phyloP scores from a whole-genome alignment of 768 basidiomycete genomes.

The Panellus pusillus region DNA sequence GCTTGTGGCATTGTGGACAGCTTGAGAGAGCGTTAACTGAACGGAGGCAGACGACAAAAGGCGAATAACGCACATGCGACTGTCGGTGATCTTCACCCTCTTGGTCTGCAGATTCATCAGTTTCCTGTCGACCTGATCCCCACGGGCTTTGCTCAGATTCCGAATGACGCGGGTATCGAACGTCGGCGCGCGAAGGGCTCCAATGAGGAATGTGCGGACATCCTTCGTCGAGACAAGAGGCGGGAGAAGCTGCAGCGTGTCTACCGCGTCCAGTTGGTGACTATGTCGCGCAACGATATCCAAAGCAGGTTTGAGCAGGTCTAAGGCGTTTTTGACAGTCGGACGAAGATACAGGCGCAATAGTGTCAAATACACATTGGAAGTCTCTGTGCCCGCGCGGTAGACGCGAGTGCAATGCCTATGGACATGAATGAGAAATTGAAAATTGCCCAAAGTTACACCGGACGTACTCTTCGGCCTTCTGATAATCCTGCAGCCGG shows the following conservation, averaged over 20 bases:
- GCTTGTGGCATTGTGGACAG: slow-evolving; percentile 95
- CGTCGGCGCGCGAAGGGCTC: slow-evolving; percentile 63
- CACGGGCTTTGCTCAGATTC: slow-evolving; percentile 69
- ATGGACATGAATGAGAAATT: slow-evolving; percentile 1
- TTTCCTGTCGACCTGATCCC: slow-evolving; percentile 71
- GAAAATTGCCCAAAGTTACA: background rate
- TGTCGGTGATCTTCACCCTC: slow-evolving; percentile 88
- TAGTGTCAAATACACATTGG: slow-evolving; percentile 77
- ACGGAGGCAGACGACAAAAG: background rate
- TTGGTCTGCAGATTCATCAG: slow-evolving; percentile 77
- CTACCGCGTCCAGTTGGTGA: slow-evolving; percentile 75
- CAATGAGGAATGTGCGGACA: slow-evolving; percentile 74
- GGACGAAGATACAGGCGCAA: slow-evolving; percentile 88
- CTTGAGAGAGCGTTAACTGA: slow-evolving; percentile 38
- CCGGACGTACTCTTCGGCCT: slow-evolving; percentile 80
- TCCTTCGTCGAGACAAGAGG: slow-evolving; percentile 86
- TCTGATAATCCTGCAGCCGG: slow-evolving; percentile 74
- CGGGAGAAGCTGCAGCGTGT: slow-evolving; percentile 84
- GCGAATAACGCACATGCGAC: slow-evolving; percentile 73
- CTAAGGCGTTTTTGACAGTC: slow-evolving; percentile 44
- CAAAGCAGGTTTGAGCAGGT: slow-evolving; percentile 79
- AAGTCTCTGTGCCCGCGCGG: slow-evolving; percentile 52
- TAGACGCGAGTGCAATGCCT: slow-evolving; percentile 92
- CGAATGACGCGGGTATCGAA: slow-evolving; percentile 71
- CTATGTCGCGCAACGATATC: slow-evolving; percentile 86